Base-by-base conservation (phyloP, 164 flowering plant genomes). In the Macadamia tetraphylla region DNA sequence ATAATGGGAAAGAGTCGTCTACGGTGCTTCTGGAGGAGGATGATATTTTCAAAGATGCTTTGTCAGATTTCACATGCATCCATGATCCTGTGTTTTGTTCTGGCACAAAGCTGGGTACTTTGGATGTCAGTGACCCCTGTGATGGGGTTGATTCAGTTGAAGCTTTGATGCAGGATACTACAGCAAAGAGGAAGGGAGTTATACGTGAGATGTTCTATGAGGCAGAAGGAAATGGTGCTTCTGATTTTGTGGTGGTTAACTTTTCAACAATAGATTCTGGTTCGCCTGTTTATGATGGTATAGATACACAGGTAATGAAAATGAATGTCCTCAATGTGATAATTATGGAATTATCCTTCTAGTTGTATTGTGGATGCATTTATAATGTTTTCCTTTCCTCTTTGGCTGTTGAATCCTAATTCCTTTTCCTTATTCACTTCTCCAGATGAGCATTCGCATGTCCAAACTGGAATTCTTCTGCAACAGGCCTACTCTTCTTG, bases 391-490 rank as follows among this genome's bases (percentile, higher is more conserved):
- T 63, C 49, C n/a, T 49, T 12, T 66, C 42, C 60, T 18, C 23
- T 9, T 12, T 23, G 23, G 23, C 23, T 23, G 23, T 23, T 23
- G 23, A 23, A 23, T 23, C 23, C 23, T 23, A 23, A 23, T 23
- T 23, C 23, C 23, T 23, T 23, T 23, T 23, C 23, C 23, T 23
- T 23, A 23, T 51, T 51, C 55, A 75, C 40, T 63, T 70, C 76
- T 77, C 63, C 92, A 94, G 99, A 88, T 94, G 99, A 83, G 84
- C 64, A 73, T 94, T 68, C 83, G 90, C 76, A 90, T 94, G 99
- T 90, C 99, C 70, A 89, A 87, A 70, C 76, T 94, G 72, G 96
- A 95, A 55, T 95, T 95, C 60, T 95, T 83, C 71, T 90, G 90
- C 85, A 92, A 88, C 80, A 80, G 99, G 70, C 97, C 96, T 17